Base-by-base conservation (phyloP, 2,329 filamentous ascomycete species). In the Gremmenia infestans region DNA sequence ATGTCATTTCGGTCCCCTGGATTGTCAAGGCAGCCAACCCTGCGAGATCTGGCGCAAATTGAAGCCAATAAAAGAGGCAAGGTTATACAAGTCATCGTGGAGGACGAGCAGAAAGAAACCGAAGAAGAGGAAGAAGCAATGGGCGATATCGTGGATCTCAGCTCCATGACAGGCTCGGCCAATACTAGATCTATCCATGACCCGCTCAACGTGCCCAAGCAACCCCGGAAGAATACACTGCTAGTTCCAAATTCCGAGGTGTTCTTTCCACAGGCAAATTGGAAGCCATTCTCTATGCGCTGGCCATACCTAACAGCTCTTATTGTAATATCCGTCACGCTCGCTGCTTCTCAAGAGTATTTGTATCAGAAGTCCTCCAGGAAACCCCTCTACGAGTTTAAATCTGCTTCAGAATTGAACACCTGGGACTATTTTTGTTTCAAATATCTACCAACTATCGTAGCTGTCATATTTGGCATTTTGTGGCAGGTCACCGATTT, bases 401-500 rank as follows among this genome's bases (percentile, higher is more conserved):
- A 68, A 8, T 71, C 70, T 0, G 79, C 83, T 0, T 65, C 71
- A 4, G 73, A 84, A 4, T 74, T 88, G 17, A 69, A 74, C 0
- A 71, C 78, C 0, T 72, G 72, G 23, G 65, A 76, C 2, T 87
- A 86, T 67, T 85, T 87, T 63, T 74, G 77, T 23, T 75, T 86
- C 72, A 86, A 85, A 68, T 87, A 86, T 65, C 69, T 79, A 9
- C 84, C 84, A 1, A 87, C 82, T 0, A 71, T 87, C 2, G 72
- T 83, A 3, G 79, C 82, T 32, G 84, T 87, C 43, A 72, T 76
- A 0, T 87, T 80, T 65, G 84, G 83, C 48, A 80, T 87, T 14
- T 67, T 87, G 40, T 87, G 83, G 83, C 83, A 87, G 69, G 76
- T 85, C 12, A 81, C 80, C 39, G 83, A 86, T 68, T 83, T 85